phyloP scores from a whole-genome alignment of 2,329 filamentous ascomycete genomes.

The Exutisphaerella laricina region DNA sequence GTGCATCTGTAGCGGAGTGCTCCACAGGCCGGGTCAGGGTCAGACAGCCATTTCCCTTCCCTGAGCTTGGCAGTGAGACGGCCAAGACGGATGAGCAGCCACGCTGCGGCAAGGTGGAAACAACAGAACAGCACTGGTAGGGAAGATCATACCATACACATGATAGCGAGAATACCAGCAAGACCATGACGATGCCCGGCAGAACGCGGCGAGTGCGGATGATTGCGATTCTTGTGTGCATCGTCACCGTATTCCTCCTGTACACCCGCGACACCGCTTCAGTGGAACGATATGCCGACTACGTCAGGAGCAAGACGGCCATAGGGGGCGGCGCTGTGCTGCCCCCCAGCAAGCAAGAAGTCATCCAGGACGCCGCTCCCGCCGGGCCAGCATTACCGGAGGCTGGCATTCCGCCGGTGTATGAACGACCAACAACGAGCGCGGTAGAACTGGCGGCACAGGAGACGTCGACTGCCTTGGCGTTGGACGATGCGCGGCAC shows the following conservation, averaged over 20 bases:
- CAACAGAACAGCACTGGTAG: too few relatives aligned
- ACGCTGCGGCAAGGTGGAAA: too few relatives aligned
- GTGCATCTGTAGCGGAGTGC: too few relatives aligned
- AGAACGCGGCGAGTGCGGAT: slow-evolving; percentile 24
- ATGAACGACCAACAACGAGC: slow-evolving; percentile 1
- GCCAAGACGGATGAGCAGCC: too few relatives aligned
- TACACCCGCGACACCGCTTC: slow-evolving; percentile 20
- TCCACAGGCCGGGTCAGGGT: too few relatives aligned
- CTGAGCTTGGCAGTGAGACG: too few relatives aligned
- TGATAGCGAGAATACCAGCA: too few relatives aligned
- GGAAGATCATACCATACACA: too few relatives aligned
- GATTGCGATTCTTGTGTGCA: slow-evolving; percentile 24
- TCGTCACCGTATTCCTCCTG: slow-evolving; percentile 23
- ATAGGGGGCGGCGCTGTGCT: slow-evolving; percentile 22
- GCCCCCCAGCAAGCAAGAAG: slow-evolving; percentile 11
- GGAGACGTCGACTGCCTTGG: slow-evolving; percentile 2
- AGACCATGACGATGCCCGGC: slow-evolving; percentile 25
- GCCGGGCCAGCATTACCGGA: slow-evolving; percentile 1
- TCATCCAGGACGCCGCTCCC: slow-evolving; percentile 6
- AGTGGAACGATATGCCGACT: slow-evolving; percentile 13
- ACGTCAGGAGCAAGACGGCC: slow-evolving; percentile 8
- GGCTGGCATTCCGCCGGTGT: background rate
- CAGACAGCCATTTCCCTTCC: too few relatives aligned
- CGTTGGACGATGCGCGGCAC: slow-evolving; percentile 1
- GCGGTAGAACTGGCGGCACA: slow-evolving; percentile 1